Base-by-base conservation (phyloP, 1,284 basidiomycete species). In the Caloboletus inedulis region DNA sequence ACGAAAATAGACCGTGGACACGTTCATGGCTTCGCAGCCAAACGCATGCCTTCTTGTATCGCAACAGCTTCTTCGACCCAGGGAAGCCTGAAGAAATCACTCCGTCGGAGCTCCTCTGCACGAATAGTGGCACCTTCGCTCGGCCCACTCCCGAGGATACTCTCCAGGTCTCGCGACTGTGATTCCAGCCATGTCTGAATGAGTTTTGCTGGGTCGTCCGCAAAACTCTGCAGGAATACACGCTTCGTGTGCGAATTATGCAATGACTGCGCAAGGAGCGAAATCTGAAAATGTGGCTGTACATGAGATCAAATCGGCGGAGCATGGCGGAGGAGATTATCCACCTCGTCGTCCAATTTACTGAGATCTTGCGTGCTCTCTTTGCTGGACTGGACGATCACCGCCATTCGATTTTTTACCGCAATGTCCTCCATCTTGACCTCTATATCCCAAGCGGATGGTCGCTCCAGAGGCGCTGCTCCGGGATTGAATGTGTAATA, bases 161-260 rank as follows among this genome's bases (percentile, higher is more conserved):
- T 85, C 69, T 96, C 93, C 37, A 99, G 72, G 69, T 97, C 94
- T 18, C 91, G 80, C 30, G 93, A 89, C 69, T 98, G 96, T 3
- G 89, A 93, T 52, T 89, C 88, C 33, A 98, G 73, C 91, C 91
- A 98, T 4, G 83, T 89, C 60, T 93, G 85, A 52, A 97, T 87
- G 66, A 98, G 97, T 31, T 77, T 77, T 1, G 84, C 78, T 0
- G 94, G 93, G 52, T 94, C 82, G 2, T 81, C 74, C 18, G 93
- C 85, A 65, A 98, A 98, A 0, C 85, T 82, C 48, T 85, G 78
- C 40, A 98, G 74, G 72, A 98, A 98, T 21, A 91, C 88, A 14
- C 86, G 80, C 68, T 96, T 96, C 57, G 91, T 78, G 59, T 92
- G 85, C 1, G 91, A 81, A 63, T 92, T 94, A 57, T 91, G 87